These are phyloP conservation scores for Colletotrichum tanaceti DNA, from an alignment of 2,329 filamentous ascomycete species.

Conservation along the genomic window DNA sequence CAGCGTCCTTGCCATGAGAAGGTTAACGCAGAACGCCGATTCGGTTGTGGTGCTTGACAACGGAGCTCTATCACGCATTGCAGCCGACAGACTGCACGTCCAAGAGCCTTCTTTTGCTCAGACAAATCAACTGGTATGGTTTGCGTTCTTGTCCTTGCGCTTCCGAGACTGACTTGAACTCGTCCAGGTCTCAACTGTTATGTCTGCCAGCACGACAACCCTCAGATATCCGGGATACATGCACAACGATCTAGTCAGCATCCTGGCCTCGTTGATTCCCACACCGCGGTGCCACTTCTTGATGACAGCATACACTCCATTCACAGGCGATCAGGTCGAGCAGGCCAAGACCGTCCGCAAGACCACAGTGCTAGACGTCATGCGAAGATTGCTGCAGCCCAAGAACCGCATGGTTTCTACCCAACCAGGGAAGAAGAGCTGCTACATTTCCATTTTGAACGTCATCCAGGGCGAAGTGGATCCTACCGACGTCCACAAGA, in stretches of 20 bases:
- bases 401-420: constrained; percentile 99
- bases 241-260: constrained; percentile 99
- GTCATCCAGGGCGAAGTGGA: constrained; percentile 99
- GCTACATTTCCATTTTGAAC: constrained; percentile 98
- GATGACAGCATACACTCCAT: constrained; percentile 98
- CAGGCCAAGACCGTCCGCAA: constrained; percentile 98
- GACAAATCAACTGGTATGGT: constrained; percentile 87
- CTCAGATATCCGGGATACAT: constrained; percentile 98
- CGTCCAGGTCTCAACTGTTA: constrained; percentile 87
- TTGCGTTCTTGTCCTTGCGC: not conserved
- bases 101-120: constrained; percentile 97
- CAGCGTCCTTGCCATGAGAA: constrained; percentile 89
- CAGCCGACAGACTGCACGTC: constrained; percentile 92
- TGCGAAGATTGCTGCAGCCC: constrained; percentile 92
- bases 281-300: constrained; percentile 98
- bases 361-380: constrained; percentile 97
- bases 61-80: constrained; percentile 91
- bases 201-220: constrained; percentile 97
- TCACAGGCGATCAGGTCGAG: constrained; percentile 95
- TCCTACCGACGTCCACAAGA: constrained; percentile 98
- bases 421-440: constrained; percentile 94
- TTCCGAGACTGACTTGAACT: constrained; percentile 26
- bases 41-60: constrained; percentile 98
- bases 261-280: constrained; percentile 93
- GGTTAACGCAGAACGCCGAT: constrained; percentile 95